Base-by-base conservation (phyloP, 257 asterid genomes). In the Solanum bukasovii region DNA sequence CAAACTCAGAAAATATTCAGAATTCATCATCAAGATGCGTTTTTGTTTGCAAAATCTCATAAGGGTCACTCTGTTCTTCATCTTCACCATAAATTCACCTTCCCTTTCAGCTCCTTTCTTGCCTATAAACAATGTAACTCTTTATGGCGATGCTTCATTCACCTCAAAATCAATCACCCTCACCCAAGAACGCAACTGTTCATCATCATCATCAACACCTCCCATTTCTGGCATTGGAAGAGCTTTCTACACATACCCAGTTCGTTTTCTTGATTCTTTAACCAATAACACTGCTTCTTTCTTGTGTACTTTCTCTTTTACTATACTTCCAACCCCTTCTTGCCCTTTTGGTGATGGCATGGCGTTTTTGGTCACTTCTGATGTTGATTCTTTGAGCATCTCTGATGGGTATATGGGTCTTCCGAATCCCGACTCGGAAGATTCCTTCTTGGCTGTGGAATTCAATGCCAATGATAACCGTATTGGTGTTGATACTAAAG, bases 291-390 rank as follows among this genome's bases (percentile, higher is more conserved):
- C 96, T 5, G 93, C 93, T 37, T 96, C 98, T 7, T 96, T 96
- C 88, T 91, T 93, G 68, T 88, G 90, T 86, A 91, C 90, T 85
- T 95, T 96, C 94, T 91, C 99, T 23, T 96, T 96, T 91, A 88
- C 92, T 35, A 87, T 93, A 84, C 44, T 89, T 11, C 63, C 88
- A 44, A 70, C 88, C 52, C 92, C 90, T 84, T 86, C 92, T 83
- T 96, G 95, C 92, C 94, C 96, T 79, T 92, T 89, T 79, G 99
- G 98, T 8, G 96, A 96, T 38, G 99, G 99, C 4, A 42, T 95
- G 21, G 93, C 95, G 0, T 94, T 96, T 71, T 78, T 95, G 88
- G 88, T 96, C 90, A 91, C 94, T 29, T 93, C 96, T 2, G 90
- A 92, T 68, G 74, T 78, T 9, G 87, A 83, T 56, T 88, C 94